Percentiles rank a stretch among this genome's conserved stretches.
Evolutionary conservation across 495 filamentous ascomycete species (phyloP).

Genomic region (Pseudotulostoma volvatum): DNA sequence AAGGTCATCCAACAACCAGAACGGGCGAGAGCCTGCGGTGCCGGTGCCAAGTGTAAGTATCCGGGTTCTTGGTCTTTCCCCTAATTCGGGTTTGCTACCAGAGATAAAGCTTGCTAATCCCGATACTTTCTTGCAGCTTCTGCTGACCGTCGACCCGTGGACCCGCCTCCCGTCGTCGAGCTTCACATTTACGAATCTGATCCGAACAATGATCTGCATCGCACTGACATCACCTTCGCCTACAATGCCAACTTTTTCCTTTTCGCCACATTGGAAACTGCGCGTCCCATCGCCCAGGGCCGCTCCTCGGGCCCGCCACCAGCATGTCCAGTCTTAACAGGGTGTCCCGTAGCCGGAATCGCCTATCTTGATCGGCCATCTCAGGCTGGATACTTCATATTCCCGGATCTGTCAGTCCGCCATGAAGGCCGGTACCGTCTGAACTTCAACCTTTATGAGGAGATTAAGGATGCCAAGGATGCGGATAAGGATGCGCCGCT

Average conservation of each 20-base stretch:
- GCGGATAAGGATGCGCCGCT: conserved; percentile 33
- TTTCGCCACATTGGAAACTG: conserved; percentile 79
- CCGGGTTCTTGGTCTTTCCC: no score
- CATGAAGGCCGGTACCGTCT: conserved; percentile 86
- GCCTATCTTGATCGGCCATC: conserved; percentile 85
- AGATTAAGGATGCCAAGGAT: conserved; percentile 66
- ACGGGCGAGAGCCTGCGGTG: conserved; percentile 89
- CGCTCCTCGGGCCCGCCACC: conserved; percentile 52
- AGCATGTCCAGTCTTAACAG: conserved; percentile 73
- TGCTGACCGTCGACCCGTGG: conserved; percentile 88
- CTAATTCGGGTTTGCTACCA: no score
- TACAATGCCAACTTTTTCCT: conserved; percentile 98
- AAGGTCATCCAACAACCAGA: conserved; percentile 88
- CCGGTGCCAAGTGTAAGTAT: conserved; percentile 77
- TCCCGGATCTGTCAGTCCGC: conserved; percentile 90
- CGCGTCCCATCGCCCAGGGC: conserved; percentile 70
- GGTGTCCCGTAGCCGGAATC: conserved; percentile 90
- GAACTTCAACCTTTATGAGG: conserved; percentile 84
- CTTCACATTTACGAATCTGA: conserved; percentile 73
- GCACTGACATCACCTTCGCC: conserved; percentile 69
- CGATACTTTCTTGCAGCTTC: no score
- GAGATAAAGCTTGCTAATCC: conserved; percentile 3
- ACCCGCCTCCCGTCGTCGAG: conserved; percentile 93
- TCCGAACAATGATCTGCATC: conserved; percentile 31
- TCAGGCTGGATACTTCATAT: conserved; percentile 93